Evolutionary conservation across 148 eudicot genomes (phyloP).

Genomic region (Nepenthes gracilis): DNA sequence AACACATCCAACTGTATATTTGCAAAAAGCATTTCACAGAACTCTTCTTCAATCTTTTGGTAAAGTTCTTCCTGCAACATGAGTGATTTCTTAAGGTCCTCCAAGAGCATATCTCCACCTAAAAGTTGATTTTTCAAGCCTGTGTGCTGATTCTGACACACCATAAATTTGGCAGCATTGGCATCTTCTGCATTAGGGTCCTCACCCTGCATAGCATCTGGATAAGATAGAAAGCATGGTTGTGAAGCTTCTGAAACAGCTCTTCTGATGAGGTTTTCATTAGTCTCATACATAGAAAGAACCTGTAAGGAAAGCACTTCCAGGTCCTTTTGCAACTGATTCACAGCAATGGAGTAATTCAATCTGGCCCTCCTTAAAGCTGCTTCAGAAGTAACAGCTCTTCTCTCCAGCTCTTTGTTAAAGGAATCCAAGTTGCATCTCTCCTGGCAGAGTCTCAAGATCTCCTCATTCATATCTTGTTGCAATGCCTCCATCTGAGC

Average conservation of each 20-base stretch:
- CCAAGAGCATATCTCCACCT: conserved; percentile 48
- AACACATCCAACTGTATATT: conserved; percentile 57
- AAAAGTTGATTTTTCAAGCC: conserved; percentile 22
- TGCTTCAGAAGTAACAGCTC: conserved; percentile 71
- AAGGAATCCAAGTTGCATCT: conserved; percentile 40
- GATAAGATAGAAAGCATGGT: conserved; percentile 20
- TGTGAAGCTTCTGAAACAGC: conserved; percentile 51
- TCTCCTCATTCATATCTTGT: conserved; percentile 55
- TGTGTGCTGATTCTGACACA: conserved; percentile 18
- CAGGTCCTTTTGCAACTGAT: conserved; percentile 87
- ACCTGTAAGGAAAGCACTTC: conserved; percentile 86
- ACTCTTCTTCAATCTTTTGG: conserved; percentile 66
- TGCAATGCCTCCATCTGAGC: conserved; percentile 77
- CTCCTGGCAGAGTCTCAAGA: conserved; percentile 54
- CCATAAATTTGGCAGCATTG: conserved; percentile 12
- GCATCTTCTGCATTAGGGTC: conserved; percentile 13
- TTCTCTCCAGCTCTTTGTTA: conserved; percentile 77
- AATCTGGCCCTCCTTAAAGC: conserved; percentile 72
- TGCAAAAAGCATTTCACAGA: conserved; percentile 46
- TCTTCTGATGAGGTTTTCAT: conserved; percentile 66
- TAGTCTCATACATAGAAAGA: conserved; percentile 82
- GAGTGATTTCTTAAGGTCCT: conserved; percentile 63
- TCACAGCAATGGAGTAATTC: conserved; percentile 88
- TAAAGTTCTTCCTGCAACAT: conserved; percentile 58
- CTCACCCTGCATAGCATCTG: conserved; percentile 13